Conservation (phyloP, 805 yeast species). For the Nakazawaea wickerhamii region DNA sequence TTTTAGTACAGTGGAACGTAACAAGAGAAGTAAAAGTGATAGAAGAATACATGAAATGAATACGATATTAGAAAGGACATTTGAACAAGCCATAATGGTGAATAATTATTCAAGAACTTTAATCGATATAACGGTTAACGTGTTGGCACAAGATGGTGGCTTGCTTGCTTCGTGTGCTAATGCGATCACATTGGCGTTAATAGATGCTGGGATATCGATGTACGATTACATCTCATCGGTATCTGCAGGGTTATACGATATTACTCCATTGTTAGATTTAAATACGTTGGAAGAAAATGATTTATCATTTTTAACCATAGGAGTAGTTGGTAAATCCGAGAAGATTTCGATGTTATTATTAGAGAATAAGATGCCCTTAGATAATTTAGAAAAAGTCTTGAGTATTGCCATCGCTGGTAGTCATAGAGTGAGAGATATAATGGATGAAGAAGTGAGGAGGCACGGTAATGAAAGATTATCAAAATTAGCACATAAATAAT, state of each 20-base stretch:
- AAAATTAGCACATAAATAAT: conserved; percentile 26
- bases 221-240: conserved; percentile 83
- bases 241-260: conserved; percentile 73
- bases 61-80: conserved; percentile 62
- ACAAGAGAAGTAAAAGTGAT: conserved; percentile 64
- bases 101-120: conserved; percentile 78
- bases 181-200: conserved; percentile 80
- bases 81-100: conserved; percentile 66
- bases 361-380: conserved; percentile 84
- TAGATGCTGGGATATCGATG: conserved; percentile 95
- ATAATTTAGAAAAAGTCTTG: conserved; percentile 66
- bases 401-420: conserved; percentile 86
- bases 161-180: conserved; percentile 73
- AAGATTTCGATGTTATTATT: conserved; percentile 70
- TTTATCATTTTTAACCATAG: conserved; percentile 75
- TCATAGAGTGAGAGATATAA: conserved; percentile 70
- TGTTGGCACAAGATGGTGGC: conserved; percentile 89
- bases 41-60: conserved; percentile 63
- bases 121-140: conserved; percentile 70
- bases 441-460: conserved; percentile 79
- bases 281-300: conserved; percentile 81
- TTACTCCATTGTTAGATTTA: conserved; percentile 73
- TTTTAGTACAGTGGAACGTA: conserved; percentile 72
- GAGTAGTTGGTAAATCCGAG: conserved; percentile 77
- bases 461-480: conserved; percentile 60